Percentiles rank a stretch among this genome's conserved stretches.
Conservation (phyloP, 768 basidiomycete species). For the Gelatoporia subvermispora region DNA sequence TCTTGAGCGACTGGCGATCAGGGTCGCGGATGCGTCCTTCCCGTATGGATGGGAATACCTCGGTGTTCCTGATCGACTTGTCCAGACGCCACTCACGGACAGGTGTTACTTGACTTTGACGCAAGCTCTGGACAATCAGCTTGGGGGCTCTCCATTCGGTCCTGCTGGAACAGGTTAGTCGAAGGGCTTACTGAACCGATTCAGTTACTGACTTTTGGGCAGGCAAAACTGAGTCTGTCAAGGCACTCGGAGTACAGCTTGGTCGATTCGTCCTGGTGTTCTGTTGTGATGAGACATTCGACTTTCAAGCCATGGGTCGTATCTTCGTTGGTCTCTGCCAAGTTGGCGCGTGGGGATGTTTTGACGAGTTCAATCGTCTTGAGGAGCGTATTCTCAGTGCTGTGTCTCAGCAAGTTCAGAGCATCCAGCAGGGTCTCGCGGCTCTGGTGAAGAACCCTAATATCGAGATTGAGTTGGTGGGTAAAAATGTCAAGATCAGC, state of each 20-base stretch:
- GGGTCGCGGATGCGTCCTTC: conserved; percentile 87
- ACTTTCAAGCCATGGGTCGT: conserved; percentile 99
- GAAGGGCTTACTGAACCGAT: not conserved
- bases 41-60: conserved; percentile 99
- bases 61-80: conserved; percentile 92
- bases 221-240: conserved; percentile 99
- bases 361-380: conserved; percentile 96
- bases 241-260: conserved; percentile 94
- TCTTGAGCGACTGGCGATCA: conserved; percentile 74
- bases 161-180: conserved; percentile 89
- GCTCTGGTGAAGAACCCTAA: conserved; percentile 77
- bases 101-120: conserved; percentile 94
- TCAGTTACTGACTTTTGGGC: not conserved
- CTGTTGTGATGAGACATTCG: conserved; percentile 99
- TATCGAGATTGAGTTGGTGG: conserved; percentile 91
- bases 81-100: conserved; percentile 97
- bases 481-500: conserved; percentile 89
- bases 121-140: conserved; percentile 90
- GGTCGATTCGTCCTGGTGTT: conserved; percentile 99
- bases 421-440: conserved; percentile 94
- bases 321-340: conserved; percentile 98
- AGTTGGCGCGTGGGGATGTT: conserved; percentile 98
- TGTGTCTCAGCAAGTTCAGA: conserved; percentile 98
- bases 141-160: conserved; percentile 96
- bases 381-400: conserved; percentile 97